Evolutionary conservation across 306 rosid species (phyloP), one percentile per base, ranked within the genome.

Genomic region (Leucaena leucocephala): DNA sequence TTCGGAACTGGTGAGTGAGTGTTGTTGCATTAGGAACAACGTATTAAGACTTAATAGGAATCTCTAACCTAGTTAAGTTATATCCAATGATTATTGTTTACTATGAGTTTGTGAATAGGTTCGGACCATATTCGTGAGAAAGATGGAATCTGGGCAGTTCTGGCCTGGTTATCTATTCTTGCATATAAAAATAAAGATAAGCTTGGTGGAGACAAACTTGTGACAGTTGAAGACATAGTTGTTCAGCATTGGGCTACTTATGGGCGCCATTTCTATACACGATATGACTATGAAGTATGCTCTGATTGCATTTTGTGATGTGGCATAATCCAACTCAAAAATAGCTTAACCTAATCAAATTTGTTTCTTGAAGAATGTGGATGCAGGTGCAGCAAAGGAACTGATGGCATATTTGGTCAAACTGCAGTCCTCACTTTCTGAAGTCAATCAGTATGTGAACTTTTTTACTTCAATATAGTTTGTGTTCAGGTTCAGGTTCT

Each of bases 51-150:
- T 75, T 74, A 65, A 58, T 49, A 40, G 52, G 58, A 36, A 35
- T 66, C 46, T n/a, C 61, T 17, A 71, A 59, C 63, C 27, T 27
- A 27, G 27, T 27, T 27, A 27, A 40, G 6, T 68, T 80, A 52
- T 66, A 70, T 76, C 70, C 52, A 52, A 62, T 85, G 83, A 82
- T 52, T 73, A 64, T 68, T 74, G 49, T 76, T 80, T 42, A 52
- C 68, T 68, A 39, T 74, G 39, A 80, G 44, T 82, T 79, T 78
- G 65, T 89, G 82, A 76, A 71, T 76, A 96, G 98, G 99, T 52
- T 96, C 98, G n/a, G 99, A 96, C 70, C 99, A 96, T 84, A 93
- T 96, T 63, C 96, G 99, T 55, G 99, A 93, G 87, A 96, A 96
- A 80, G 99, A 96, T 89, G 99, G 99, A 72, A 96, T 96, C 83